A percentile compares a stretch with the other conserved stretches of the same genome.
Conservation (phyloP, 208 protist genomes). For the Leishmania tarentolae region DNA sequence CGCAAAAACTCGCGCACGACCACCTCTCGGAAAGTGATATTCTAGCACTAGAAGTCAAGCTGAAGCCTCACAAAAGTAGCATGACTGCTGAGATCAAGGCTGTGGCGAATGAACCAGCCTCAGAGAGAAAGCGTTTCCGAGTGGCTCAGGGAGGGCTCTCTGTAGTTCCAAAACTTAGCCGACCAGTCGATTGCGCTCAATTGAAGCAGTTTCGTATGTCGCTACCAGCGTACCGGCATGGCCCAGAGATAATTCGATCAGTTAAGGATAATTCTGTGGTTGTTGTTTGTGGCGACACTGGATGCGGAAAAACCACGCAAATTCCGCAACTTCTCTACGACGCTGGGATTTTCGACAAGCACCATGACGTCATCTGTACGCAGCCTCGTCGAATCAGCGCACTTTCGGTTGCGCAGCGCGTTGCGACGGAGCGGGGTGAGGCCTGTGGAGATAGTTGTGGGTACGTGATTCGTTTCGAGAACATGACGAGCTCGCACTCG, state of each 20-base stretch:
- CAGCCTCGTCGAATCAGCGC: slow-evolving; percentile 92
- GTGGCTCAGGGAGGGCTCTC: slow-evolving; percentile 44
- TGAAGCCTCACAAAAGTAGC: slow-evolving; percentile 44
- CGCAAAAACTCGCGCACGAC: slow-evolving; percentile 57
- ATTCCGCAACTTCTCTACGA: slow-evolving; percentile 89
- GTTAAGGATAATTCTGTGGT: slow-evolving; percentile 68
- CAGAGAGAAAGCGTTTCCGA: slow-evolving; percentile 35
- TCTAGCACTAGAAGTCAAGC: slow-evolving; percentile 23
- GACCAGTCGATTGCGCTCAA: slow-evolving; percentile 18
- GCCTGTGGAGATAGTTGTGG: slow-evolving; percentile 85
- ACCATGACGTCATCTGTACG: slow-evolving; percentile 77
- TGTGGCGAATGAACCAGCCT: slow-evolving; percentile 26
- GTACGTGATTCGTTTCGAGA: slow-evolving; percentile 91
- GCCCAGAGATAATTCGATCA: slow-evolving; percentile 56
- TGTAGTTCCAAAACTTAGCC: slow-evolving; percentile 26
- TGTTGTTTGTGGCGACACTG: slow-evolving; percentile 96
- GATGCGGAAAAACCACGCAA: slow-evolving; percentile 98
- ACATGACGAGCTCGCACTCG: slow-evolving; percentile 77
- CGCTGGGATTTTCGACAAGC: slow-evolving; percentile 58
- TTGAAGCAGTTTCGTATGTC: slow-evolving; percentile 61
- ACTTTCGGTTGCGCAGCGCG: slow-evolving; percentile 88
- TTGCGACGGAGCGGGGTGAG: slow-evolving; percentile 86
- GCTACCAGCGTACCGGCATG: slow-evolving; percentile 59
- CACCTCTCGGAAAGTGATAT: slow-evolving; percentile 38
- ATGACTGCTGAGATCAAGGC: slow-evolving; percentile 56